Percentiles rank a stretch among this genome's conserved stretches.
These are phyloP conservation scores for Mucor sp. DNA, from an alignment of 371 early-diverging fungal species.

Conservation along the genomic window DNA sequence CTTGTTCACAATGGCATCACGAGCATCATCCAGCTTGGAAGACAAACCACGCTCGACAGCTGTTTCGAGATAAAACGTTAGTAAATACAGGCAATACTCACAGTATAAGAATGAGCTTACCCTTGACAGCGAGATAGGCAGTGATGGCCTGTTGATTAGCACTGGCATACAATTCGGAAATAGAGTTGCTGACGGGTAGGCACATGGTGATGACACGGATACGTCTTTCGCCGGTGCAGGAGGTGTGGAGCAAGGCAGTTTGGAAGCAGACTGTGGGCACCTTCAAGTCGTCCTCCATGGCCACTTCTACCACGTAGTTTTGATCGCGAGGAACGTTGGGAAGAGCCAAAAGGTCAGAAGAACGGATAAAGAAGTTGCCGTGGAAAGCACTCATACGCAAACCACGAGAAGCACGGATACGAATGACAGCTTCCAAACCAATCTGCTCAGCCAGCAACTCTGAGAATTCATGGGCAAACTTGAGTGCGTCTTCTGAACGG, in stretches of 20 bases:
- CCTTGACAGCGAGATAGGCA: slow-evolving; percentile 79
- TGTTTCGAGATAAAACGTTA: background rate
- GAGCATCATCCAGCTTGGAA: slow-evolving; percentile 73
- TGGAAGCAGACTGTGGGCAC: slow-evolving; percentile 78
- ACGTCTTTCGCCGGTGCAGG: slow-evolving; percentile 71
- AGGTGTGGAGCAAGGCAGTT: slow-evolving; percentile 84
- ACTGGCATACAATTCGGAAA: slow-evolving; percentile 72
- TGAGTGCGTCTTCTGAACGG: slow-evolving; percentile 63
- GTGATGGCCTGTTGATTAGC: slow-evolving; percentile 89
- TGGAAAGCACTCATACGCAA: slow-evolving; percentile 74
- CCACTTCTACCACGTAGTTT: slow-evolving; percentile 79
- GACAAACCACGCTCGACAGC: slow-evolving; percentile 64
- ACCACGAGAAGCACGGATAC: slow-evolving; percentile 84
- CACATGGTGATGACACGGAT: slow-evolving; percentile 84
- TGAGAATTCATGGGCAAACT: slow-evolving; percentile 72
- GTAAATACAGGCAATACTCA: background rate
- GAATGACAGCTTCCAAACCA: slow-evolving; percentile 87
- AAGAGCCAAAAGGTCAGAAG: slow-evolving; percentile 82
- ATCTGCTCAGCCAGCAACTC: slow-evolving; percentile 68
- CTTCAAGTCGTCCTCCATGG: slow-evolving; percentile 74
- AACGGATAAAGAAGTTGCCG: slow-evolving; percentile 86
- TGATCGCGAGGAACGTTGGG: slow-evolving; percentile 89
- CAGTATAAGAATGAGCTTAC: slow-evolving; percentile 17
- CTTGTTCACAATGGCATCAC: slow-evolving; percentile 85
- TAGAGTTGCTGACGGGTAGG: slow-evolving; percentile 71